These are phyloP conservation scores for Suillus hirtellus DNA, from an alignment of 768 basidiomycete species.

Conservation along the genomic window DNA sequence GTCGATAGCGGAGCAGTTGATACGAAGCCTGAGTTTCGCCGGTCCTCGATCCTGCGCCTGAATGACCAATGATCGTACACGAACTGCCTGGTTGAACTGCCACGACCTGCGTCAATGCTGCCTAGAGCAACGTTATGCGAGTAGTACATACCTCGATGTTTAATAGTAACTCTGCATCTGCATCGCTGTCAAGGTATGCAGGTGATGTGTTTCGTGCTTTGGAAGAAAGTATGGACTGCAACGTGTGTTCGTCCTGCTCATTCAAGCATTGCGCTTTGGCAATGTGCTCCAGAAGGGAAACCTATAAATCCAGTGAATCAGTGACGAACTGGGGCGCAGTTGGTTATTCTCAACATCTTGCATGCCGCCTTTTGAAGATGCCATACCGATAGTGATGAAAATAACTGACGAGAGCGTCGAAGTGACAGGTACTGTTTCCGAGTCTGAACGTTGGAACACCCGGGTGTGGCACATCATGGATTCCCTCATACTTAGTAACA, in stretches of 20 bases:
- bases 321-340: slow-evolving; percentile 1
- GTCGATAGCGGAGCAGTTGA: slow-evolving; percentile 58
- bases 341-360: slow-evolving; percentile 30
- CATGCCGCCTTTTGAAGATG: slow-evolving; percentile 9
- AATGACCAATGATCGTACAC: slow-evolving; percentile 59
- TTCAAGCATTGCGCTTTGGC: slow-evolving; percentile 72
- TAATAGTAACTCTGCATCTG: slow-evolving; percentile 71
- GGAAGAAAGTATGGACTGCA: slow-evolving; percentile 49
- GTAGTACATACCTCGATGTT: slow-evolving; percentile 58
- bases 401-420: background rate
- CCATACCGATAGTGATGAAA: background rate
- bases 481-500: slow-evolving; percentile 4
- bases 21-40: slow-evolving; percentile 58
- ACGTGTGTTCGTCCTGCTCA: slow-evolving; percentile 50
- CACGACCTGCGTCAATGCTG: slow-evolving; percentile 4
- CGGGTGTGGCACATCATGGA: background rate
- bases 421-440: background rate
- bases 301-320: slow-evolving; percentile 30
- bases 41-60: slow-evolving; percentile 52
- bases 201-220: slow-evolving; percentile 46
- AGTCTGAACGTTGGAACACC: background rate
- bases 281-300: slow-evolving; percentile 57
- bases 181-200: slow-evolving; percentile 63
- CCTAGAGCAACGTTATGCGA: slow-evolving; percentile 5
- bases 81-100: slow-evolving; percentile 72